Evolutionary conservation across 805 yeast genomes (phyloP), one percentile per base, ranked within the genome.

Genomic region (Metschnikowia aberdeeniae): DNA sequence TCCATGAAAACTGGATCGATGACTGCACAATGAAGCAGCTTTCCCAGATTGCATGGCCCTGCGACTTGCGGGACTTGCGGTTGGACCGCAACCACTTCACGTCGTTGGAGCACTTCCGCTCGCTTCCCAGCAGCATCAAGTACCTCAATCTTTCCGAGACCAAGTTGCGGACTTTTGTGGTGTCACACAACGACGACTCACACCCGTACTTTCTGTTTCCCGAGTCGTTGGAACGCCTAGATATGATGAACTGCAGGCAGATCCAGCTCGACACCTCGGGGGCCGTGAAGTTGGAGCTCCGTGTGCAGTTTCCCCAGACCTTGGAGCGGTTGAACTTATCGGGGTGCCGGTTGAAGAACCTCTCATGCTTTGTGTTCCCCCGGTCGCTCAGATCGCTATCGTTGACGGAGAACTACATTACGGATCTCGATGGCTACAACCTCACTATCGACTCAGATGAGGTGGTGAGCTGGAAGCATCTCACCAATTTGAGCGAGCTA

Each of bases 181-280:
- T 46, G 26, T 22, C 33, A 0, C 47, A 50, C 40, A 46, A 38
- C 17, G 36, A 36, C 6, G 45, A 43, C 12, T 50, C 51, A 6
- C 50, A 55, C 22, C 53, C 55, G 3, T 54, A 39, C 35, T 60
- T 65, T 43, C 42, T 51, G 29, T 67, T 69, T 38, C 72, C 73
- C 3, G 43, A 46, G n/a, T 47, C 46, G 22, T 50, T 68, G 37
- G 51, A 49, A 12, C 42, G 49, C 12, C 46, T 63, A 26, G 52
- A 60, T 24, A 36, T 63, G n/a, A 50, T 54, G 20, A 52, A 57
- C 20, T 58, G 62, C 38, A 38, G 43, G 24, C 33, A 29, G 17
- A 36, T 56, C 19, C 14, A 39, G 2, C 53, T 43, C 34, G 43
- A 42, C 20, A 6, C 35, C 34, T 24, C 12, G 9, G 7, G 36